Conservation (phyloP, 140 eudicot species). For the Erigeron philadelphicus region DNA sequence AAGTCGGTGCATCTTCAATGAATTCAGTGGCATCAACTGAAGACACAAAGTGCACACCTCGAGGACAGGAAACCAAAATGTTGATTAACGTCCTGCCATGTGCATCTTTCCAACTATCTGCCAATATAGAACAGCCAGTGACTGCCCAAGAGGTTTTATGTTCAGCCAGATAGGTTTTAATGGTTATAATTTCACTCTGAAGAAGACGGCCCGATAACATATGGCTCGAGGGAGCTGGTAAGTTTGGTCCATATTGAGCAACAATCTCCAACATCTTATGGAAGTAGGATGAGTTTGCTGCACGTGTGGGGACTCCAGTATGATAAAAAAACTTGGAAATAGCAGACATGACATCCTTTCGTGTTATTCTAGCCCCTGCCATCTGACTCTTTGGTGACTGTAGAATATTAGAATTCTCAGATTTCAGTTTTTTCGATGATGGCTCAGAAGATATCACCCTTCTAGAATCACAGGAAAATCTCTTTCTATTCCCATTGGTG, state of each 20-base stretch:
- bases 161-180: conserved; percentile 63
- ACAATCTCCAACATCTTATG: conserved; percentile 91
- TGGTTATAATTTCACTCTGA: conserved; percentile 63
- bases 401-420: conserved; percentile 24
- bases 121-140: conserved; percentile 92
- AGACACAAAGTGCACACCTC: conserved; percentile 77
- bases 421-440: conserved; percentile 42
- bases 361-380: conserved; percentile 36
- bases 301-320: conserved; percentile 78
- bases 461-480: conserved; percentile 44
- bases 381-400: conserved; percentile 44
- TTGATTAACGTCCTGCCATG: conserved; percentile 62
- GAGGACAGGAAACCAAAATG: conserved; percentile 88
- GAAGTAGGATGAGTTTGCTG: conserved; percentile 82
- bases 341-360: conserved; percentile 84
- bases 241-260: conserved; percentile 69
- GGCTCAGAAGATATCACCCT: conserved; percentile 41
- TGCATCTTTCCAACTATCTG: conserved; percentile 84
- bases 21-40: conserved; percentile 73
- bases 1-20: conserved; percentile 50
- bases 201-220: conserved; percentile 61
- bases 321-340: conserved; percentile 81
- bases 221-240: conserved; percentile 54
- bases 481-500: conserved; percentile 44
- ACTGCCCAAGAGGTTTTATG: conserved; percentile 84